These are phyloP conservation scores for Sicyos edulis DNA, from an alignment of 306 rosid genomes.

Conservation along the genomic window DNA sequence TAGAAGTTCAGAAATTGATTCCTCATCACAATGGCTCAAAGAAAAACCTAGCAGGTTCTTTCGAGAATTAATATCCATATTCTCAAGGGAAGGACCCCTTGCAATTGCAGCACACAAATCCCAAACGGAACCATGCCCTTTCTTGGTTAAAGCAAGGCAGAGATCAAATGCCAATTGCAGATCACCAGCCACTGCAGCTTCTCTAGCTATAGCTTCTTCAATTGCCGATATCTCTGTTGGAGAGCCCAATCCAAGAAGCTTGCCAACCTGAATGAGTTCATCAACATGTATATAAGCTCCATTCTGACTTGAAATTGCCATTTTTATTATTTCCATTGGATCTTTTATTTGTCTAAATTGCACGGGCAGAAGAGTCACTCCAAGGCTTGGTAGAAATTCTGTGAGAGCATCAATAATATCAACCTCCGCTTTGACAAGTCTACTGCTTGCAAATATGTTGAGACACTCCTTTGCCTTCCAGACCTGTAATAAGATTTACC, in stretches of 20 bases:
- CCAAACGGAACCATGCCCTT: conserved; percentile 90
- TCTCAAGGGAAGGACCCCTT: conserved; percentile 97
- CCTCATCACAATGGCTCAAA: conserved; percentile 89
- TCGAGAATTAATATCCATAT: conserved; percentile 79
- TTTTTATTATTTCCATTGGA: conserved; percentile 84
- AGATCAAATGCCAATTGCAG: conserved; percentile 95
- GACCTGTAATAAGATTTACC: conserved; percentile 52
- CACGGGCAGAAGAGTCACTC: conserved; percentile 93
- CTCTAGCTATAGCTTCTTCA: conserved; percentile 97
- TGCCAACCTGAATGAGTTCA: conserved; percentile 84
- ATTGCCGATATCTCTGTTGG: conserved; percentile 68
- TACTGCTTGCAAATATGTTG: conserved; percentile 60
- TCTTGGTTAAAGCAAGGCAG: conserved; percentile 77
- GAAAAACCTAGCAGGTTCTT: conserved; percentile 89
- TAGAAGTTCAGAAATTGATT: conserved; percentile 85
- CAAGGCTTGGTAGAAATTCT: conserved; percentile 80
- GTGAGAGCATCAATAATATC: conserved; percentile 84
- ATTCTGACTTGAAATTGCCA: conserved; percentile 73
- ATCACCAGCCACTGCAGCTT: conserved; percentile 99
- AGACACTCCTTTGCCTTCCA: conserved; percentile 98
- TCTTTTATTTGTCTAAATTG: conserved; percentile 90
- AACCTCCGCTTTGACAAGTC: conserved; percentile 65
- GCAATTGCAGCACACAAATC: conserved; percentile 98
- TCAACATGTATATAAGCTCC: conserved; percentile 97
- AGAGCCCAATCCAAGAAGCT: conserved; percentile 81